Evolutionary conservation across 2,329 filamentous ascomycete genomes (phyloP).

Genomic region (Fusarium guadeloupense): DNA sequence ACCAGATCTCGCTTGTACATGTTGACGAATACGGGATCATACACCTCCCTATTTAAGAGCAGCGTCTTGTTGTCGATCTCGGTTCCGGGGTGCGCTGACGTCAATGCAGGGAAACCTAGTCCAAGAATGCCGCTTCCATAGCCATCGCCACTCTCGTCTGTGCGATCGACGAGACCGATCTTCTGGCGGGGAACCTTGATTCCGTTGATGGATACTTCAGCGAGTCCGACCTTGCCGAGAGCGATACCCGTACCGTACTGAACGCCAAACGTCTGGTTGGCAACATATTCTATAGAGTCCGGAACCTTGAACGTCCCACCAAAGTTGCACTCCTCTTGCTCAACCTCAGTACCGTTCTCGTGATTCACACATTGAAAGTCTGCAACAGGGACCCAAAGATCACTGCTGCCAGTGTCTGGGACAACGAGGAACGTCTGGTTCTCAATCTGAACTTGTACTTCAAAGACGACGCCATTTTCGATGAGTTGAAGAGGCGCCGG

Average conservation of each 20-base stretch:
- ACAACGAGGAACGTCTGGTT: constrained; percentile 29
- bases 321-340: constrained; percentile 18
- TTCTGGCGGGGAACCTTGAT: constrained; percentile 29
- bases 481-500: too few relatives aligned
- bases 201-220: constrained; percentile 32
- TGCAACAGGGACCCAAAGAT: constrained; percentile 23
- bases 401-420: constrained; percentile 32
- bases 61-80: constrained; percentile 8
- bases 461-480: constrained; percentile 32
- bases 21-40: constrained; percentile 27
- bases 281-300: constrained; percentile 3
- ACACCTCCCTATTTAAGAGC: constrained; percentile 17
- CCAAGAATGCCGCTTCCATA: constrained; percentile 37
- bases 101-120: constrained; percentile 34
- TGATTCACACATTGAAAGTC: constrained; percentile 24
- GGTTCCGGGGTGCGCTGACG: constrained; percentile 29
- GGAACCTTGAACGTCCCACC: constrained; percentile 16
- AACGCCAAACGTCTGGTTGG: constrained; percentile 44
- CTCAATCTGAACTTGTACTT: constrained; percentile 22
- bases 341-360: constrained; percentile 3
- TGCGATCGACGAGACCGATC: constrained; percentile 34
- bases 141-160: constrained; percentile 25
- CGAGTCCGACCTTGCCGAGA: constrained; percentile 25
- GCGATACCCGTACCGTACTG: constrained; percentile 35
- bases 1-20: constrained; percentile 26